Evolutionary conservation across 148 eudicot species (phyloP).

Genomic region (Camellia sinensis): DNA sequence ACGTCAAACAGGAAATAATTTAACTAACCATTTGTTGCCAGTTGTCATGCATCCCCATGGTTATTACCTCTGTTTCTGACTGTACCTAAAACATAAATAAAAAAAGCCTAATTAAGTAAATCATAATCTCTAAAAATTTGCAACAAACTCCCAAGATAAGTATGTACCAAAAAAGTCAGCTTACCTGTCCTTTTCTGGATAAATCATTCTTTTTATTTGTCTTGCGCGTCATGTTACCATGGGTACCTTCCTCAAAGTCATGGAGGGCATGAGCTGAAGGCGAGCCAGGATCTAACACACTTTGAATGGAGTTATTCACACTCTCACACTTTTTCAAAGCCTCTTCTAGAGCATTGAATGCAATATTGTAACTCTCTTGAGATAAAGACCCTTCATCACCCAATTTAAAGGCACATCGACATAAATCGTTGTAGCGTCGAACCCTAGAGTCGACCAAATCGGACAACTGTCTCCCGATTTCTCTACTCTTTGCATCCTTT

Average conservation of each 20-base stretch:
- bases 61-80: conserved; percentile 17
- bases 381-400: conserved; percentile 35
- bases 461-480: neutral
- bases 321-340: conserved; percentile 27
- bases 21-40: conserved; percentile 26
- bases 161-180: neutral
- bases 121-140: neutral
- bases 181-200: conserved; percentile 20
- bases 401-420: conserved; percentile 23
- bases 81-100: conserved; percentile 17
- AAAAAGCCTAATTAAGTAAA: neutral
- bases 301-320: conserved; percentile 19
- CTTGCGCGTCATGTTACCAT: conserved; percentile 11
- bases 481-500: conserved; percentile 22
- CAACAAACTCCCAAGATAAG: neutral
- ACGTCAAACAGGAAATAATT: neutral
- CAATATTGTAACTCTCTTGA: conserved; percentile 24
- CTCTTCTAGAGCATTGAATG: conserved; percentile 24
- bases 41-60: conserved; percentile 16
- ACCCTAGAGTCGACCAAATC: conserved; percentile 8
- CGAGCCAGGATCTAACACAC: conserved; percentile 15
- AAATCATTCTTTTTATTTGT: conserved; percentile 11
- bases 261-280: conserved; percentile 8
- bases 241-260: conserved; percentile 15
- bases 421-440: conserved; percentile 25